Evolutionary conservation across 148 eudicot genomes (phyloP).

Genomic region (Arctostaphylos glauca): DNA sequence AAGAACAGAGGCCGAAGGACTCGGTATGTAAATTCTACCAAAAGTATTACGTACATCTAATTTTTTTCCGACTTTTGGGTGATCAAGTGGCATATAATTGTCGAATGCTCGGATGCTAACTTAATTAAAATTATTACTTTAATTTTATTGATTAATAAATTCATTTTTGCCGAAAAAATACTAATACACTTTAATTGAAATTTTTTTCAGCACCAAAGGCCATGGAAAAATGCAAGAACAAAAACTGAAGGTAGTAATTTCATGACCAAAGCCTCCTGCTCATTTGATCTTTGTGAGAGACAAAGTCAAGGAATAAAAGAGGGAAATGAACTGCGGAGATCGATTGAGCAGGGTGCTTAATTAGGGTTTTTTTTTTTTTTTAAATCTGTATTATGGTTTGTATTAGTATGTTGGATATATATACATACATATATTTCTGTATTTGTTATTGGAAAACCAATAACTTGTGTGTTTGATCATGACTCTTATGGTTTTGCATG

Average conservation of each 20-base stretch:
- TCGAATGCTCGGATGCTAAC: too few species aligned
- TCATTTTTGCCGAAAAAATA: too few species aligned
- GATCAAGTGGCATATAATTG: too few species aligned
- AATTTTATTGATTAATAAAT: too few species aligned
- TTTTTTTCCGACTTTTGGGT: too few species aligned
- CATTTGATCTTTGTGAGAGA: constrained; percentile 43
- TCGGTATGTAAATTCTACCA: constrained; percentile 35
- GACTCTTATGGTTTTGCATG: neutral
- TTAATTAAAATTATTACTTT: too few species aligned
- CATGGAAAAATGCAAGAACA: constrained; percentile 64
- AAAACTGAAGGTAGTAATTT: constrained; percentile 25
- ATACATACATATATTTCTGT: constrained; percentile 1
- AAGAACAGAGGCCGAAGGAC: constrained; percentile 62
- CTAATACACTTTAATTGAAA: neutral
- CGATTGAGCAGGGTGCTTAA: constrained; percentile 41
- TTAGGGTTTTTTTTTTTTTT: constrained; percentile 10
- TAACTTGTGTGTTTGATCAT: neutral
- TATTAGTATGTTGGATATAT: neutral
- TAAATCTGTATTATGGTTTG: constrained; percentile 23
- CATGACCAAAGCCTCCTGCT: constrained; percentile 38
- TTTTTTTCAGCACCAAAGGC: constrained; percentile 55
- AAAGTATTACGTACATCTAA: too few species aligned
- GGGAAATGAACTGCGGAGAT: constrained; percentile 26
- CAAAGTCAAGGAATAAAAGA: neutral
- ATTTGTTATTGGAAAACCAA: neutral